Conservation (phyloP, 352 stramenopile species). For the Blastocystis sp. region DNA sequence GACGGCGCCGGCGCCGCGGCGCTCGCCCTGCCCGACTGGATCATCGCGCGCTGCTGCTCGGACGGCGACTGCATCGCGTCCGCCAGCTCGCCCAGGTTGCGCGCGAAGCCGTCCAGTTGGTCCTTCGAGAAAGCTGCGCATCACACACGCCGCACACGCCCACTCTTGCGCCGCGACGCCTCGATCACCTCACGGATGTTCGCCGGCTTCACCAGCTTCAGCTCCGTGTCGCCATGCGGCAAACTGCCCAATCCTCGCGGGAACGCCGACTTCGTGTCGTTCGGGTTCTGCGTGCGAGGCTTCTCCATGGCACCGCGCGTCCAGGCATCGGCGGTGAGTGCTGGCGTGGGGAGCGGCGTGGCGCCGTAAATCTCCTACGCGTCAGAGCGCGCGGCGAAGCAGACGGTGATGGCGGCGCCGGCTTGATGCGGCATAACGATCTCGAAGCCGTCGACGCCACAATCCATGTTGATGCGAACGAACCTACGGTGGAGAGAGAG, state of each 20-base stretch:
- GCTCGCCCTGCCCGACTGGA: background rate
- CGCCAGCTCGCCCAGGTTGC: background rate
- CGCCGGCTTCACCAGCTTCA: constrained; percentile 14
- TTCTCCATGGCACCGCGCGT: constrained; percentile 36
- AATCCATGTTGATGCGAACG: constrained; percentile 44
- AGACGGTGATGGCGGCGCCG: constrained; percentile 13
- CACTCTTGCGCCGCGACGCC: background rate
- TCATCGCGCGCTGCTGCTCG: background rate
- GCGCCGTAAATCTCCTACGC: constrained; percentile 48
- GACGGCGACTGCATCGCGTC: background rate
- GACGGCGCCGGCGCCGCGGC: background rate
- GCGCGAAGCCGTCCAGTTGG: background rate
- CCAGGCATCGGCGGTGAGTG: constrained; percentile 5
- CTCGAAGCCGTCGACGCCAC: constrained; percentile 23
- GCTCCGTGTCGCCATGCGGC: background rate
- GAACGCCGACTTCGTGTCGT: background rate
- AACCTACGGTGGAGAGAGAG: constrained; percentile 6
- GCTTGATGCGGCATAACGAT: constrained; percentile 52
- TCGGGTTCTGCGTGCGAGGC: background rate
- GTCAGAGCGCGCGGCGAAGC: background rate
- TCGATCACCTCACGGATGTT: constrained; percentile 3
- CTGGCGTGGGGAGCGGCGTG: background rate
- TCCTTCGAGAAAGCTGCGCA: constrained; percentile 18
- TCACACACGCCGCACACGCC: background rate
- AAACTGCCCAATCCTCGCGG: background rate